Conservation (phyloP, 2,329 filamentous ascomycete species). For the Cercospora beticola region DNA sequence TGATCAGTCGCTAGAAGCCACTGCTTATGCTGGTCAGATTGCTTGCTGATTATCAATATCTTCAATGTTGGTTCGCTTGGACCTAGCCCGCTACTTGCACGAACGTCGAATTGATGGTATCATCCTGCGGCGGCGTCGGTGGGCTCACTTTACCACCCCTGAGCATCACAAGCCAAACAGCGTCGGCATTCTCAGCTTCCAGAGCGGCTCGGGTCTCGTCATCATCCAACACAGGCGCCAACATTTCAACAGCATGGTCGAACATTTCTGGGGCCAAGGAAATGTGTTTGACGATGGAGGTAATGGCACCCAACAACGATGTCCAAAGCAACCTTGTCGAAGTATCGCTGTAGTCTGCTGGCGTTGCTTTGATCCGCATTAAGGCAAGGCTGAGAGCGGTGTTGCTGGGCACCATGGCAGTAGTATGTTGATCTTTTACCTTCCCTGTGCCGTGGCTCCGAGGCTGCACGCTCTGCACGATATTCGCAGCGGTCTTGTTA, state of each 20-base stretch:
- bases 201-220: slow-evolving; percentile 57
- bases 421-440: background rate
- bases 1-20: background rate
- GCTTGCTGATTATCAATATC: background rate
- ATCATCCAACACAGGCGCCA: slow-evolving; percentile 45
- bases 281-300: slow-evolving; percentile 62
- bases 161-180: slow-evolving; percentile 68
- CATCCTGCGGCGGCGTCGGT: slow-evolving; percentile 2
- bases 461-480: slow-evolving; percentile 13
- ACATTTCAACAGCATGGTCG: slow-evolving; percentile 66
- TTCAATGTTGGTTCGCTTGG: background rate
- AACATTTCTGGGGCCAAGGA: slow-evolving; percentile 67
- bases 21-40: background rate
- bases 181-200: slow-evolving; percentile 67
- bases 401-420: background rate
- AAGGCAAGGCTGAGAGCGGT: slow-evolving; percentile 21
- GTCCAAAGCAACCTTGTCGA: slow-evolving; percentile 65
- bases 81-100: slow-evolving; percentile 17
- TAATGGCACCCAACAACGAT: slow-evolving; percentile 59
- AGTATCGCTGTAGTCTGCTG: slow-evolving; percentile 50
- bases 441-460: background rate
- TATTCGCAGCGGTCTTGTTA: slow-evolving; percentile 10
- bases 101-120: slow-evolving; percentile 6
- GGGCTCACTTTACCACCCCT: slow-evolving; percentile 17
- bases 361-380: slow-evolving; percentile 21